Evolutionary conservation across 176 grass and related monocot species (phyloP), one percentile per base, ranked within the genome.

Genomic region (Oryza glaberrima): DNA sequence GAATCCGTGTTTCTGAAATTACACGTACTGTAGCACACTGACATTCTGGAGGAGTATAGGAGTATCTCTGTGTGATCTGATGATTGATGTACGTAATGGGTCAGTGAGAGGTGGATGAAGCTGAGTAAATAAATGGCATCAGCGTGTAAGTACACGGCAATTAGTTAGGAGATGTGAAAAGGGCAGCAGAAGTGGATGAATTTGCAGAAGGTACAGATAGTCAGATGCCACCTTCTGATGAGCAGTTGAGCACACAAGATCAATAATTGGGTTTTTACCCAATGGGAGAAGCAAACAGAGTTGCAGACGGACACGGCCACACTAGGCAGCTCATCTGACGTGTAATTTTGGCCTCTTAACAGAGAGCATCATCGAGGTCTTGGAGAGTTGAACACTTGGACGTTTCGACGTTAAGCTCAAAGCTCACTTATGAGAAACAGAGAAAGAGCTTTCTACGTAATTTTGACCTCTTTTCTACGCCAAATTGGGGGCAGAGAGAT

Each of bases 271-370:
- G 4, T 73, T 73, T 49, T 73, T 48, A 25, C 15, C 43, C 22
- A 30, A 26, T 1, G 26, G 46, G 25, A 75, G 73, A 75, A 32
- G 73, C 73, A 54, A 54, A 75, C 47, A 19, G 47, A 75, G 72
- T 17, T 54, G 46, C 72, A 54, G 9, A 19, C 72, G 14, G 15
- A 26, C 70, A 47, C 70, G 44, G 22, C 13, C 71, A 19, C 54
- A 32, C 30, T 32, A 23, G 65, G 65, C 19, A 72, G 41, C 41
- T 47, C 41, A 0, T 48, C 72, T 75, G 15, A 25, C 1, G 70
- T 72, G 7, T 28, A 25, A 26, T 2, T 47, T 73, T 28, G n/a
- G 23, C 15, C 71, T 73, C 44, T 17, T 26, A 28, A 30, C 44
- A 16, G n/a, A 26, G 23, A 11, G 44, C 6, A 63, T 63, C 3